These are phyloP conservation scores for Aegilops umbellulata DNA, from an alignment of 176 grass and related monocot genomes.

Conservation along the genomic window DNA sequence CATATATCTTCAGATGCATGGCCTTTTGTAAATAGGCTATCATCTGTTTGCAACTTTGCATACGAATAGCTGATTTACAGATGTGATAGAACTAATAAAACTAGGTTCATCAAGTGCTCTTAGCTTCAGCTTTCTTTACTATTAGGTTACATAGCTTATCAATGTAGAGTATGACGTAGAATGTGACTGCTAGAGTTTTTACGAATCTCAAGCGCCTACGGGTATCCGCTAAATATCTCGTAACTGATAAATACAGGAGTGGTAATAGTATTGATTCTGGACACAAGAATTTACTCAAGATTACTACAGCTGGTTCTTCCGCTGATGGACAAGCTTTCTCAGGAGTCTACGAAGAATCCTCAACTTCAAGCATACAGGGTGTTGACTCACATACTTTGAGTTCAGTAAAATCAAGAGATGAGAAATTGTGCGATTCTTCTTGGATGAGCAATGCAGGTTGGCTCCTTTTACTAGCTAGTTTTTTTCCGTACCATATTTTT, in stretches of 20 bases:
- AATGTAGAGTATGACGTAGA: constrained; percentile 17
- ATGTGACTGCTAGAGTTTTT: constrained; percentile 2
- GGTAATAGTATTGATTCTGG: constrained; percentile 22
- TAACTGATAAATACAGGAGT: constrained; percentile 41
- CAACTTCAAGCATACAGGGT: constrained; percentile 36
- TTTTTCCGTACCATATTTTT: background rate
- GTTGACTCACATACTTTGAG: constrained; percentile 22
- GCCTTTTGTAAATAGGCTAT: background rate
- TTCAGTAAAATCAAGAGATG: constrained; percentile 51
- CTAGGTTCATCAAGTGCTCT: background rate
- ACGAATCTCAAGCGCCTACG: background rate
- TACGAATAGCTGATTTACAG: background rate
- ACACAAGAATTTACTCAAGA: constrained; percentile 42
- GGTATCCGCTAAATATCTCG: constrained; percentile 32
- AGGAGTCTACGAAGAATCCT: constrained; percentile 41
- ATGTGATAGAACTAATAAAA: background rate
- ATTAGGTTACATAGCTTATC: background rate
- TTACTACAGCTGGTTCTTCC: constrained; percentile 16
- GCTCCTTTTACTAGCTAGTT: background rate
- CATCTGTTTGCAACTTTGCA: background rate
- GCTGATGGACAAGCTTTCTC: constrained; percentile 25
- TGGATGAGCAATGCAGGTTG: constrained; percentile 53
- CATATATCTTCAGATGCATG: constrained; percentile 4
- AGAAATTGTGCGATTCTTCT: constrained; percentile 30
- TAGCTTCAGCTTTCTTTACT: constrained; percentile 25